Conservation (phyloP, 495 filamentous ascomycete species). For the Neurospora sp. region DNA sequence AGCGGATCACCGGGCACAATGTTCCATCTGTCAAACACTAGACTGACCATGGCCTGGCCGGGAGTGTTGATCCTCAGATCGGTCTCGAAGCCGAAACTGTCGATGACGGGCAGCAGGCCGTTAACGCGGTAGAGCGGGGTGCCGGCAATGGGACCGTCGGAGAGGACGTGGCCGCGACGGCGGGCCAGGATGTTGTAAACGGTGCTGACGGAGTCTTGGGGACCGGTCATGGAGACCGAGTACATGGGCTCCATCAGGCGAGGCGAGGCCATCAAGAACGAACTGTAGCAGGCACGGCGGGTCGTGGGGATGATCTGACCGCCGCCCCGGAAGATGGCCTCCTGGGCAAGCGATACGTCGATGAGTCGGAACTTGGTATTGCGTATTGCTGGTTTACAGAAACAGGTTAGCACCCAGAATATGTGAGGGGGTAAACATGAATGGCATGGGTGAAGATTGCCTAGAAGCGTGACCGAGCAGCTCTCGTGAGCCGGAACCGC, state of each 20-base stretch:
- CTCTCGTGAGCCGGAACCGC: neutral
- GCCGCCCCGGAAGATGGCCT: constrained; percentile 88
- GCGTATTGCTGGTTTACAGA: constrained; percentile 60
- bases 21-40: constrained; percentile 94
- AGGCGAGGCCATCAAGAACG: constrained; percentile 93
- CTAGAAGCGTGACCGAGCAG: neutral
- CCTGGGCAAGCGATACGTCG: constrained; percentile 74
- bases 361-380: constrained; percentile 94
- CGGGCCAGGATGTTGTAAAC: constrained; percentile 88
- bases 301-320: constrained; percentile 96
- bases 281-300: constrained; percentile 82
- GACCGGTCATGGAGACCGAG: constrained; percentile 82
- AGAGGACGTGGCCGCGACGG: constrained; percentile 83
- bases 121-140: constrained; percentile 90
- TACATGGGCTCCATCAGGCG: constrained; percentile 95
- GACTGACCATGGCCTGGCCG: constrained; percentile 75
- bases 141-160: constrained; percentile 86
- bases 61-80: constrained; percentile 94
- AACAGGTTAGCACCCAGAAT: neutral
- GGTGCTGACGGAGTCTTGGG: constrained; percentile 76
- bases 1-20: constrained; percentile 93
- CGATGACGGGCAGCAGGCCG: constrained; percentile 89
- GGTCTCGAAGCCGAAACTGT: constrained; percentile 95
- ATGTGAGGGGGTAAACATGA: neutral
- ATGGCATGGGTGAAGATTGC: neutral